Evolutionary conservation across 768 basidiomycete species (phyloP).

Genomic region (Mycena latifolia): DNA sequence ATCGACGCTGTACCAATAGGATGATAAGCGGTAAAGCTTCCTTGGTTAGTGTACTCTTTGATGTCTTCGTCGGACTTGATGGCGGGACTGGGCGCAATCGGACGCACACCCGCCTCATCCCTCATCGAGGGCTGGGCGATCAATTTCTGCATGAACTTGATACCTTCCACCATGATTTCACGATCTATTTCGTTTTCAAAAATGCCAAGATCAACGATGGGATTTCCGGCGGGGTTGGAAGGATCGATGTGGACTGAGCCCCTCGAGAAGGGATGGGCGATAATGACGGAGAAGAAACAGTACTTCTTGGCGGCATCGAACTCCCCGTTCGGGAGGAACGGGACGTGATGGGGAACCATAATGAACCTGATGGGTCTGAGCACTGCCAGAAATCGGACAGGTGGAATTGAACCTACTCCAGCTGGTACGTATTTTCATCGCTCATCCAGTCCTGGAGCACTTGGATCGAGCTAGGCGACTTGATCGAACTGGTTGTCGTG

Average conservation of each 20-base stretch:
- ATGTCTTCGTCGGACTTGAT: constrained; percentile 45
- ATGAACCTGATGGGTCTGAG: constrained; percentile 5
- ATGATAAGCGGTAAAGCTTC: constrained; percentile 14
- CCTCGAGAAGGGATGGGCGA: constrained; percentile 15
- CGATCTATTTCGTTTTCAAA: constrained; percentile 28
- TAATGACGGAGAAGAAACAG: not conserved
- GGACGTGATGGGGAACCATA: constrained; percentile 26
- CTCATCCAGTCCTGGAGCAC: constrained; percentile 18
- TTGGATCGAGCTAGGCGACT: not conserved
- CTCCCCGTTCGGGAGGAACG: constrained; percentile 11
- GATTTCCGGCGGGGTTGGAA: constrained; percentile 1
- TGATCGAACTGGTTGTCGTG: constrained; percentile 4
- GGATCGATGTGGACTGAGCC: constrained; percentile 25
- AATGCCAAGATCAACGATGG: constrained; percentile 5
- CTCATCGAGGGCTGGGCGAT: constrained; percentile 3
- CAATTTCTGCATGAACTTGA: constrained; percentile 23
- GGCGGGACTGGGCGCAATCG: constrained; percentile 41
- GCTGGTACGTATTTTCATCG: constrained; percentile 11
- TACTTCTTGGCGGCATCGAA: constrained; percentile 13
- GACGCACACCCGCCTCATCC: constrained; percentile 38
- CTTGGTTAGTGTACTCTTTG: constrained; percentile 34
- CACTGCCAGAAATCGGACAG: too few species aligned
- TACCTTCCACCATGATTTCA: constrained; percentile 20
- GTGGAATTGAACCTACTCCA: constrained; percentile 1
- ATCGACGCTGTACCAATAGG: constrained; percentile 47